These are phyloP conservation scores for Peribolospora kevripleyi DNA, from an alignment of 768 basidiomycete species.

Conservation along the genomic window DNA sequence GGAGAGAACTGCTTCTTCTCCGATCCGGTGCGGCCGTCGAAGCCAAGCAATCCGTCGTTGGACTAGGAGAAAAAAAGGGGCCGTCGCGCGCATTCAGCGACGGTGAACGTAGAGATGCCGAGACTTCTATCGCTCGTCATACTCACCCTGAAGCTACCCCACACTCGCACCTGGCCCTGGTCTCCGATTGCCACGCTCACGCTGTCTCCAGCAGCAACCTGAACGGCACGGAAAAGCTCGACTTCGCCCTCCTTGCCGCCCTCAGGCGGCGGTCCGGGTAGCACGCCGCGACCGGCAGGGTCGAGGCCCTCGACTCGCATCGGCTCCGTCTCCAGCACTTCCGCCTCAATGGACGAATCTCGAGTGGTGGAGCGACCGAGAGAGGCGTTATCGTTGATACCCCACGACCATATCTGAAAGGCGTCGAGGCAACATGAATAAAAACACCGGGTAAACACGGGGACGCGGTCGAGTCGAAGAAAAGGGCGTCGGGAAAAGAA, in stretches of 20 bases:
- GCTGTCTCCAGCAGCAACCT: conserved; percentile 62
- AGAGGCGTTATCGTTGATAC: conserved; percentile 23
- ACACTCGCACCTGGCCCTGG: conserved; percentile 57
- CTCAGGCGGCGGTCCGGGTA: too few species aligned
- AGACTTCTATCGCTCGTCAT: background rate
- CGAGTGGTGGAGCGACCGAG: conserved; percentile 19
- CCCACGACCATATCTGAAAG: conserved; percentile 17
- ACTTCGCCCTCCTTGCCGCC: background rate
- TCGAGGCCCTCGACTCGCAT: conserved; percentile 16
- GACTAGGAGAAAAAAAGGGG: conserved; percentile 5
- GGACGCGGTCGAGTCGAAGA: too few species aligned
- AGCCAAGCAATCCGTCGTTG: conserved; percentile 62
- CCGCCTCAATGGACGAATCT: conserved; percentile 16
- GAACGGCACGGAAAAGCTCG: conserved; percentile 60
- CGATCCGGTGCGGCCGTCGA: conserved; percentile 30
- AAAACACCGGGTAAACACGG: background rate
- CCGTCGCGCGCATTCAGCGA: background rate
- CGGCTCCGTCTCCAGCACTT: conserved; percentile 21
- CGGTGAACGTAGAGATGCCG: background rate
- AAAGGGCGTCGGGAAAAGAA: conserved; percentile 6
- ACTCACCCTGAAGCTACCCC: conserved; percentile 68
- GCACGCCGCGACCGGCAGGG: too few species aligned
- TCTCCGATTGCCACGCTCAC: conserved; percentile 62
- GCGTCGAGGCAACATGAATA: background rate
- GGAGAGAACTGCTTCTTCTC: conserved; percentile 42